These are phyloP conservation scores for Cynanchum wilfordii DNA, from an alignment of 257 asterid genomes.

Conservation along the genomic window DNA sequence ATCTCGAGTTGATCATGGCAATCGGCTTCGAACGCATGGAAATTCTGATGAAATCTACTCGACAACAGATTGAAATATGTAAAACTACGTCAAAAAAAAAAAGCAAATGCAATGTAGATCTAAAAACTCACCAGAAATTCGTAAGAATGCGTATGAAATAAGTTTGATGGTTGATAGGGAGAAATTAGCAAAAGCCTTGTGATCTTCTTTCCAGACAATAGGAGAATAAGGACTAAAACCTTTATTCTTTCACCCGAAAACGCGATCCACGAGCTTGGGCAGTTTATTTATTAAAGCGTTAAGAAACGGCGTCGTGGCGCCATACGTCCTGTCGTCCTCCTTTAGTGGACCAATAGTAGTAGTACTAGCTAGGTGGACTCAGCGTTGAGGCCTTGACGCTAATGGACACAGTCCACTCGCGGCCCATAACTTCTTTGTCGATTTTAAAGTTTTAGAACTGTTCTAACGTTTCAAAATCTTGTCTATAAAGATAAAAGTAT, in stretches of 20 bases:
- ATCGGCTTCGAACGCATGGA: background rate
- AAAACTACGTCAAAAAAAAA: background rate
- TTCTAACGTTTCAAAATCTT: too few relatives aligned
- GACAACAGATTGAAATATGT: background rate
- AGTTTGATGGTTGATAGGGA: too few relatives aligned
- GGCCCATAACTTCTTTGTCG: too few relatives aligned
- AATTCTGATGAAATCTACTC: background rate
- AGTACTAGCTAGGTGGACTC: too few relatives aligned
- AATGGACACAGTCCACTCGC: too few relatives aligned
- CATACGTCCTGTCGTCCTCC: too few relatives aligned
- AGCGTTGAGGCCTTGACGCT: too few relatives aligned
- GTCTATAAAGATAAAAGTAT: too few relatives aligned
- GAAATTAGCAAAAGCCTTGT: background rate
- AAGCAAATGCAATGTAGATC: constrained; percentile 4
- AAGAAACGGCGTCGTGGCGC: background rate
- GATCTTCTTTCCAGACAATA: background rate
- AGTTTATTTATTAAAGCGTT: background rate
- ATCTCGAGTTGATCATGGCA: background rate
- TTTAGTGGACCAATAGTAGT: too few relatives aligned
- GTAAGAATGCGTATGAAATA: background rate
- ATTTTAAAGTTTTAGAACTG: too few relatives aligned
- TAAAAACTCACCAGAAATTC: constrained; percentile 1
- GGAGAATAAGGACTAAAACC: background rate
- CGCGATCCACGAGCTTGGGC: background rate
- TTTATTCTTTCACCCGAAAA: background rate